These are phyloP conservation scores for Aspergillus fijiensis DNA, from an alignment of 2,329 filamentous ascomycete species.

Conservation along the genomic window DNA sequence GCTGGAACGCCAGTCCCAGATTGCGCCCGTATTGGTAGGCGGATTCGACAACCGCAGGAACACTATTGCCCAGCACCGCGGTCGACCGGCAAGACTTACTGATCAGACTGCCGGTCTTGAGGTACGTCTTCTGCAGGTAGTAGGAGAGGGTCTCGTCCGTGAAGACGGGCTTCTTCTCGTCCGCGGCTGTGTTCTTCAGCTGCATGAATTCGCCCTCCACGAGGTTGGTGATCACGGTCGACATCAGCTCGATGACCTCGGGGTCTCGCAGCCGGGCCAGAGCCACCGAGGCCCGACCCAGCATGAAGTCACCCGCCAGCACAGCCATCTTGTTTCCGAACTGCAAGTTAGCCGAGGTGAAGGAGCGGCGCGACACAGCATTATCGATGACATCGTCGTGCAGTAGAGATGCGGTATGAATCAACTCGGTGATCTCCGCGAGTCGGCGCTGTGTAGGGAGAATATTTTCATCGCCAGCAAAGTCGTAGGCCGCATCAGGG, in stretches of 20 bases:
- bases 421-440: slow-evolving; percentile 95
- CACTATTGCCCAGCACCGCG: slow-evolving; percentile 76
- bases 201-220: slow-evolving; percentile 99
- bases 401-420: slow-evolving; percentile 92
- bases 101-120: slow-evolving; percentile 94
- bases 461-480: slow-evolving; percentile 59
- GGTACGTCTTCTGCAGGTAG: slow-evolving; percentile 96
- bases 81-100: slow-evolving; percentile 93
- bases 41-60: slow-evolving; percentile 78
- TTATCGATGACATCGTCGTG: slow-evolving; percentile 99
- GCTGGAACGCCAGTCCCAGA: slow-evolving; percentile 88
- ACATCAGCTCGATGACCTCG: slow-evolving; percentile 90
- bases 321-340: slow-evolving; percentile 99
- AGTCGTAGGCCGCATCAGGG: slow-evolving; percentile 35
- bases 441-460: slow-evolving; percentile 89
- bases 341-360: slow-evolving; percentile 85
- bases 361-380: slow-evolving; percentile 77
- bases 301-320: slow-evolving; percentile 90
- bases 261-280: slow-evolving; percentile 86
- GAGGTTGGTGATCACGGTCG: slow-evolving; percentile 94
- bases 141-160: slow-evolving; percentile 87
- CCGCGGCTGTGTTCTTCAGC: slow-evolving; percentile 88
- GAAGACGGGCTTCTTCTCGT: slow-evolving; percentile 80
- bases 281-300: slow-evolving; percentile 89
- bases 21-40: slow-evolving; percentile 93